Conservation (phyloP, 768 basidiomycete species). For the Podaxis rugospora region DNA sequence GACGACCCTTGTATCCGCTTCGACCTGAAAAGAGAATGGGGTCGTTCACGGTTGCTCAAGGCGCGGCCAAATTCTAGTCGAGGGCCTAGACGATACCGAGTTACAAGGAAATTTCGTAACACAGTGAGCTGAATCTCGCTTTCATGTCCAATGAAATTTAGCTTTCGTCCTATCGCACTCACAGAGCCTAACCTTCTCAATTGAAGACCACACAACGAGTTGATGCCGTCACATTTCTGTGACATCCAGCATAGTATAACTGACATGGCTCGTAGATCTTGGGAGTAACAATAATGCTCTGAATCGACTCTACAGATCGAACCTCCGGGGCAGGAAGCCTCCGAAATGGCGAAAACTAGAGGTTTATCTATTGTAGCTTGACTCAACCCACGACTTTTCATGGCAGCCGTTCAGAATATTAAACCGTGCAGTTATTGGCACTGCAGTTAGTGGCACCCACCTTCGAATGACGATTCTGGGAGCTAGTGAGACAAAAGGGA, state of each 20-base stretch:
- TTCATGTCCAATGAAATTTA: conserved; percentile 3
- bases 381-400: not conserved
- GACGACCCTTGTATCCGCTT: not conserved
- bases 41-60: not conserved
- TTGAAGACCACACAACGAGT: not conserved
- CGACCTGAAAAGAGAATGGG: not conserved
- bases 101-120: not conserved
- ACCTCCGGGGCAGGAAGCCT: not conserved
- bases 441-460: not conserved
- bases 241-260: not conserved
- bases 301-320: not conserved
- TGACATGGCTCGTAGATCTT: not conserved
- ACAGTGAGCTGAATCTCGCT: not conserved
- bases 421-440: not conserved
- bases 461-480: not conserved
- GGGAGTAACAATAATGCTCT: too few relatives aligned
- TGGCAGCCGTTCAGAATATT: not conserved
- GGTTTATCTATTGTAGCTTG: not conserved
- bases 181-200: not conserved
- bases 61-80: not conserved
- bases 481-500: not conserved
- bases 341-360: not conserved
- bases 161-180: not conserved
- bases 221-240: not conserved
- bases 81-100: not conserved